A percentile compares a stretch with the other conserved stretches of the same genome.
Evolutionary conservation across 208 protist genomes (phyloP).

Genomic region (Naegleria fowleri): DNA sequence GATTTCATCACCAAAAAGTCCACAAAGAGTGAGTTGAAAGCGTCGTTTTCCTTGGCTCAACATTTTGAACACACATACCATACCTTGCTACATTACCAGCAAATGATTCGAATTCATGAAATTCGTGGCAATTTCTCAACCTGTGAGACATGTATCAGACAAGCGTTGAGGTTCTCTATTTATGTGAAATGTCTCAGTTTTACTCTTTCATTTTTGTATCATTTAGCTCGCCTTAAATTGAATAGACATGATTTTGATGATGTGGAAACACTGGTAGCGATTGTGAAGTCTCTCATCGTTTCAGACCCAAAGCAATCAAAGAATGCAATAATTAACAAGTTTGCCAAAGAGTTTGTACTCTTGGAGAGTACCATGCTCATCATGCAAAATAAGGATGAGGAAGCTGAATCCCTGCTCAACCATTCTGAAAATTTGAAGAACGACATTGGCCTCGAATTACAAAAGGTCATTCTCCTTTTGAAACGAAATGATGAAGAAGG

Average conservation of each 20-base stretch:
- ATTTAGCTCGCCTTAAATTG: neutral
- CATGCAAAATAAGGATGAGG: neutral
- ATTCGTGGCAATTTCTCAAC: neutral
- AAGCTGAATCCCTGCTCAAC: neutral
- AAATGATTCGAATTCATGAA: conserved; percentile 10
- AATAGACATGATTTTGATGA: conserved; percentile 4
- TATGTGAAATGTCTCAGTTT: neutral
- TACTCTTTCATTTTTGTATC: neutral
- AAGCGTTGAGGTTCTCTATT: neutral
- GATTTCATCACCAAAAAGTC: neutral
- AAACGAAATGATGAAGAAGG: neutral
- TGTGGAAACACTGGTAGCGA: neutral
- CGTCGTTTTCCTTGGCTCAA: neutral
- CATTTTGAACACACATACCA: neutral
- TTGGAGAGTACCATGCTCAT: neutral
- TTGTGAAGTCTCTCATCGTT: neutral
- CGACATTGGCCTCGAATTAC: neutral
- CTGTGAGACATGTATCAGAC: neutral
- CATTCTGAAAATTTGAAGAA: neutral
- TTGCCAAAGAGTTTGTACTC: neutral
- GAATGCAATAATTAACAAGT: neutral
- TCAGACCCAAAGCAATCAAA: neutral
- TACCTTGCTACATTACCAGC: neutral
- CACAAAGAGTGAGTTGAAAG: neutral
- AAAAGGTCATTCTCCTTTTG: neutral